Conservation (phyloP, 2,329 filamentous ascomycete genomes). For the Fusarium fujikuroi region DNA sequence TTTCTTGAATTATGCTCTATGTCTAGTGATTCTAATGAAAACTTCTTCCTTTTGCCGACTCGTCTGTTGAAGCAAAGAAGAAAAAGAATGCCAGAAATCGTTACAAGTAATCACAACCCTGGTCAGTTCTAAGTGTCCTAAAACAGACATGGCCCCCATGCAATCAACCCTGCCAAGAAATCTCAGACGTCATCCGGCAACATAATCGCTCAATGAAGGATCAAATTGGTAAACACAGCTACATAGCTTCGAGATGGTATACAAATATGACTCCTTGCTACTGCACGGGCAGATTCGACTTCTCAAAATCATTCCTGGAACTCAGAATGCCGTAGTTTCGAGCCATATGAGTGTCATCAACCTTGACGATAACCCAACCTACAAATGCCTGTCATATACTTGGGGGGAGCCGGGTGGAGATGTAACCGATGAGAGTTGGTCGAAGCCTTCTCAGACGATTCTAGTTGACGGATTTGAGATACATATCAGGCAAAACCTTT, state of each 20-base stretch:
- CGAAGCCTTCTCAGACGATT: background rate
- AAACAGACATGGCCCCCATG: background rate
- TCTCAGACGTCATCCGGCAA: background rate
- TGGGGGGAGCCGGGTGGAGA: background rate
- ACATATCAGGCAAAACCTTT: background rate
- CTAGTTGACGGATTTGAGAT: background rate
- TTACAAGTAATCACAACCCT: background rate
- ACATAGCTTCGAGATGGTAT: background rate
- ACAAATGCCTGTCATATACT: slow-evolving; percentile 4
- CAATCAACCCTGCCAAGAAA: background rate
- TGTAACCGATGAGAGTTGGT: background rate
- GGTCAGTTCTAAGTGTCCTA: background rate
- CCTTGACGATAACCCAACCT: background rate
- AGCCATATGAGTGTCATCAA: background rate
- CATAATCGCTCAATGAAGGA: background rate
- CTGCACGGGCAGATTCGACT: background rate
- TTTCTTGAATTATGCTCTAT: background rate
- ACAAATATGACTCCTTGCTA: background rate
- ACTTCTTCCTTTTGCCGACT: background rate
- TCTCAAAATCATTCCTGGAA: background rate
- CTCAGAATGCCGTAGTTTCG: background rate
- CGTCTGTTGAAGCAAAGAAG: background rate
- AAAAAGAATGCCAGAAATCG: background rate
- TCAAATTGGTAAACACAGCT: background rate
- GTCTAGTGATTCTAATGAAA: background rate